Base-by-base conservation (phyloP, 768 basidiomycete genomes). In the Pulveroboletus sp. region DNA sequence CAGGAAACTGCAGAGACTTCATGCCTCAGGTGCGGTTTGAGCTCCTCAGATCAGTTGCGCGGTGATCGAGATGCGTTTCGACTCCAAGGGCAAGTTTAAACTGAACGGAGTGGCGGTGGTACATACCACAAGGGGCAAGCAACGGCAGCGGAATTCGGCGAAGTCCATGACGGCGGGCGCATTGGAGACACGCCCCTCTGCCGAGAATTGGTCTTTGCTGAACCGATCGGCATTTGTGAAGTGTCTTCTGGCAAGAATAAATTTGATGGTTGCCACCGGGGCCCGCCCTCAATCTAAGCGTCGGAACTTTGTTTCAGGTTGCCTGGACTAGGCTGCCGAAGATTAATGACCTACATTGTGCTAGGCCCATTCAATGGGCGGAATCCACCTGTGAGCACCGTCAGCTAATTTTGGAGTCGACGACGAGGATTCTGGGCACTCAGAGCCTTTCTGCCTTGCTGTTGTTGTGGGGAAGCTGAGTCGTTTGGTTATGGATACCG, bases 1-100 rank as follows among this genome's bases (percentile, higher is more conserved):
- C 30, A 23, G n/a, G n/a, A 17, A 24, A 13, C 31, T 27, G 26
- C 31, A 11, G 36, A 7, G 12, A 4, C 13, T 31, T 38, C 19
- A 32, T 29, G 11, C 31, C 29, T 13, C n/a, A n/a, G n/a, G n/a
- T n/a, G n/a, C n/a, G 19, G 19, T 41, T 22, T 22, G 16, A 47
- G 43, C 40, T 43, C 55, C 62, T 58, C 62, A 59, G 55, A 61
- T 61, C 51, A 48, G 43, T 38, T 34, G 24, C 29, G 40, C 29
- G 20, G 34, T 19, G 35, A 56, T 40, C 35, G 19, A 11, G 22
- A 20, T 47, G 30, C 40, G 41, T 45, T 34, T 16, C 24, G 26
- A 16, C 26, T 14, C n/a, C n/a, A n/a, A n/a, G 38, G 30, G 37
- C 27, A 43, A 43, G 43, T 42, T 43, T 31, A 31, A 26, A 20